Evolutionary conservation across 495 filamentous ascomycete genomes (phyloP).

Genomic region (Aspergillus affinis): DNA sequence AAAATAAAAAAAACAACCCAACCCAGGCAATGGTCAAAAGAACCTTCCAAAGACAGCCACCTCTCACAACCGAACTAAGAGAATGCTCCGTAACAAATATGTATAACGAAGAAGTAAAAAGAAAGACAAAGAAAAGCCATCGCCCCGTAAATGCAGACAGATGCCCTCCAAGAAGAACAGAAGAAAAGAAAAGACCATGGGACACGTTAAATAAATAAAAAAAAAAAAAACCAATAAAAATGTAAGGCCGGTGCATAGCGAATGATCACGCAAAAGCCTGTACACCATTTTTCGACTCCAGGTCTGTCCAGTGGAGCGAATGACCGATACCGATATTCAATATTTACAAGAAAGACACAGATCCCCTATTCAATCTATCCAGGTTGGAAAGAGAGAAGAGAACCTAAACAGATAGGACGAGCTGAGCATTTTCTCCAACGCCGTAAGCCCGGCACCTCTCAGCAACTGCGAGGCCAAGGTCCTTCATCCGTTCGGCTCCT

Average conservation of each 20-base stretch:
- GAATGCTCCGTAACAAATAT: slow-evolving; percentile 24
- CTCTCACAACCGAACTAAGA: slow-evolving; percentile 27
- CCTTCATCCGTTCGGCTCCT: slow-evolving; percentile 90
- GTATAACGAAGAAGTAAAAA: slow-evolving; percentile 16
- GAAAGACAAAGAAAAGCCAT: slow-evolving; percentile 20
- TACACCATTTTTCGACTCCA: slow-evolving; percentile 4
- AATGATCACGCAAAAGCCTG: slow-evolving; percentile 3
- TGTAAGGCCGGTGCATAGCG: slow-evolving; percentile 15
- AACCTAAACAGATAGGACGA: slow-evolving; percentile 75
- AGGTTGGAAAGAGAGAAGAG: slow-evolving; percentile 6
- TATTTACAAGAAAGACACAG: slow-evolving; percentile 42
- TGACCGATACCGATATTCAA: slow-evolving; percentile 28
- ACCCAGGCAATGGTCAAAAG: slow-evolving; percentile 16
- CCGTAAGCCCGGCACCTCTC: slow-evolving; percentile 67
- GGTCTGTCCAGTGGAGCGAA: slow-evolving; percentile 7
- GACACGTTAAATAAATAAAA: slow-evolving; percentile 22
- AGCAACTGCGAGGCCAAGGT: slow-evolving; percentile 84
- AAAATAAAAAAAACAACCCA: slow-evolving; percentile 34
- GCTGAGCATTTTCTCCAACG: slow-evolving; percentile 60
- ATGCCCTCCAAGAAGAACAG: slow-evolving; percentile 14
- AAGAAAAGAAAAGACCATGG: slow-evolving; percentile 14
- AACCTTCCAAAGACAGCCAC: slow-evolving; percentile 17
- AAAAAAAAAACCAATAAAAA: slow-evolving; percentile 1
- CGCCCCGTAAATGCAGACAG: slow-evolving; percentile 32
- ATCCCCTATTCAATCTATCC: slow-evolving; percentile 4